Percentiles rank a stretch among this genome's conserved stretches.
These are phyloP conservation scores for Phytophthora aleatoria DNA, from an alignment of 352 stramenopile genomes.

Conservation along the genomic window DNA sequence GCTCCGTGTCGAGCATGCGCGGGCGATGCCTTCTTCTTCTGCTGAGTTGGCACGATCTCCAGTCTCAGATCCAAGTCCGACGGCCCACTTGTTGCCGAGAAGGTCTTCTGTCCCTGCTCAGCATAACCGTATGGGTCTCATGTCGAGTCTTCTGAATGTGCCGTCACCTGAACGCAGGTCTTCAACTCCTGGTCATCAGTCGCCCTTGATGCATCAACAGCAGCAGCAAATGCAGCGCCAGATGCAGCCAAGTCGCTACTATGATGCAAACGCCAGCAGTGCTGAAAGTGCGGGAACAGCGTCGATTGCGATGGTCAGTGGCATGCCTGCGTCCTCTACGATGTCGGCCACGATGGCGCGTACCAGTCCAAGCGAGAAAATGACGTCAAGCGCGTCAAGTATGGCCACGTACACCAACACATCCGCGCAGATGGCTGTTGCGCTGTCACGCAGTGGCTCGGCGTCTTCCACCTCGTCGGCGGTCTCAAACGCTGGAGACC, in stretches of 20 bases:
- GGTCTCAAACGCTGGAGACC: conserved; percentile 36
- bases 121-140: conserved; percentile 70
- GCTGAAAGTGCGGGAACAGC: conserved; percentile 16
- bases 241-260: conserved; percentile 43
- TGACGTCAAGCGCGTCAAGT: conserved; percentile 24
- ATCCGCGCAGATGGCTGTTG: conserved; percentile 37
- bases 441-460: conserved; percentile 37
- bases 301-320: conserved; percentile 37
- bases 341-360: conserved; percentile 30
- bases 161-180: conserved; percentile 57
- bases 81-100: conserved; percentile 61
- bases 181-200: conserved; percentile 45
- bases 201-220: conserved; percentile 50
- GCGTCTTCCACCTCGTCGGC: conserved; percentile 37
- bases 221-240: conserved; percentile 39
- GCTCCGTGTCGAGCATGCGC: conserved; percentile 32
- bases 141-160: conserved; percentile 83
- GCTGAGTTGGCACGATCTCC: conserved; percentile 33
- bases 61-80: conserved; percentile 49
- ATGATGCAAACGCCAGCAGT: conserved; percentile 32
- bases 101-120: conserved; percentile 26
- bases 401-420: conserved; percentile 28
- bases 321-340: conserved; percentile 36
- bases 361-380: conserved; percentile 29
- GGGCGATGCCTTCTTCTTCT: conserved; percentile 28